These are phyloP conservation scores for Powellomyces hirtus DNA, from an alignment of 192 early-diverging fungal species.

Conservation along the genomic window DNA sequence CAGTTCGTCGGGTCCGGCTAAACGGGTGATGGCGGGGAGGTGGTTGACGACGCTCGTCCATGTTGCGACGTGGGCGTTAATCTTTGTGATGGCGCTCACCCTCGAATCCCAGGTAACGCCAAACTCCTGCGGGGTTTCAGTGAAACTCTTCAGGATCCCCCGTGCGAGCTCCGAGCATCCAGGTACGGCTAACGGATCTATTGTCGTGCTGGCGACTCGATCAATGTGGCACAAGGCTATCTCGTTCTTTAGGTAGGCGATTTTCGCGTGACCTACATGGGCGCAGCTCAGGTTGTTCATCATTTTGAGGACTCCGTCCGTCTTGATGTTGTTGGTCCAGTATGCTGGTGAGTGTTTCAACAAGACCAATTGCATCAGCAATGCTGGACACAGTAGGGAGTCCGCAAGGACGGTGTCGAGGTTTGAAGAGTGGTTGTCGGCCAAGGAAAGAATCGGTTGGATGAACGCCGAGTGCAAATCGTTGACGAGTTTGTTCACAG, in stretches of 20 bases:
- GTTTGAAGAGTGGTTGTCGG: background rate
- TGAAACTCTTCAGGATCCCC: background rate
- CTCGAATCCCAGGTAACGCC: conserved; percentile 10
- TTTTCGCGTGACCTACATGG: background rate
- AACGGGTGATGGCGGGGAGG: conserved; percentile 5
- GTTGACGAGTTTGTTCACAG: conserved; percentile 1
- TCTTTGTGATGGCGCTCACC: background rate
- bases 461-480: conserved; percentile 19
- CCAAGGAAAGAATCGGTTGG: background rate
- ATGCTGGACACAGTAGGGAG: conserved; percentile 8
- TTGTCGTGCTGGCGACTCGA: conserved; percentile 19
- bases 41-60: conserved; percentile 17
- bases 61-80: background rate
- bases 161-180: conserved; percentile 11
- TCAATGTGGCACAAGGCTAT: conserved; percentile 29
- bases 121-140: background rate
- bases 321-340: conserved; percentile 12
- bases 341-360: conserved; percentile 13
- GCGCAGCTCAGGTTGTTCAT: no score
- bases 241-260: conserved; percentile 5
- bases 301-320: conserved; percentile 5
- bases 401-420: background rate
- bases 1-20: background rate
- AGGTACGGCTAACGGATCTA: conserved; percentile 18
- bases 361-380: conserved; percentile 8